Percentiles rank a stretch among this genome's conserved stretches.
These are phyloP conservation scores for Geotrichum phurueaensis DNA, from an alignment of 1,139 yeast species.

Conservation along the genomic window DNA sequence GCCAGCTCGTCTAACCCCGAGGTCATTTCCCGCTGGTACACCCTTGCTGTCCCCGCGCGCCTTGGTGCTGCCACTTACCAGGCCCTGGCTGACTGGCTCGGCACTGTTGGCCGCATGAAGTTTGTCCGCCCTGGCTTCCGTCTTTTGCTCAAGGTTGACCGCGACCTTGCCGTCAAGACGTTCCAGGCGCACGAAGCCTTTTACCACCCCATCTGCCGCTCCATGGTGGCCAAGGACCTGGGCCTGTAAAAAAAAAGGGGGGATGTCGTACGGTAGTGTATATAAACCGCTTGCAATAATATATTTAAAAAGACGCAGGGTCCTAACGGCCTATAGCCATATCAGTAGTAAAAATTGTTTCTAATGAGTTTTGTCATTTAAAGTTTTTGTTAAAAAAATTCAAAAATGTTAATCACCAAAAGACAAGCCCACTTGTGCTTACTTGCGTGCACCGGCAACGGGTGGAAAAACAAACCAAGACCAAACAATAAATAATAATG, in stretches of 20 bases:
- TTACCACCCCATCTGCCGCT: slow-evolving; percentile 82
- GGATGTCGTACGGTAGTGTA: too few species aligned
- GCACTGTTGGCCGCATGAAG: slow-evolving; percentile 92
- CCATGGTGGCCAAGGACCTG: slow-evolving; percentile 75
- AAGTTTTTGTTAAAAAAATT: too few species aligned
- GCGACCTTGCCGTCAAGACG: slow-evolving; percentile 56
- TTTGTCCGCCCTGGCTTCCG: slow-evolving; percentile 83
- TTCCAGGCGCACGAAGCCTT: slow-evolving; percentile 51
- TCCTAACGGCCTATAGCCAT: not conserved
- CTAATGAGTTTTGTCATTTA: too few species aligned
- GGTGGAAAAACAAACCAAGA: too few species aligned
- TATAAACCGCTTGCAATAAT: too few species aligned
- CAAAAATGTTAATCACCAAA: too few species aligned
- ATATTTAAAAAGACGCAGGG: not conserved
- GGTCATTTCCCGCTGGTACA: slow-evolving; percentile 71
- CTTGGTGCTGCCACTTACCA: slow-evolving; percentile 40
- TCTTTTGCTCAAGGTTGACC: slow-evolving; percentile 58
- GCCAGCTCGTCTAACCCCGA: slow-evolving; percentile 64
- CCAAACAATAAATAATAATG: too few species aligned
- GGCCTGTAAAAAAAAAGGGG: slow-evolving; percentile 2
- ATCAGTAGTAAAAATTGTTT: too few species aligned
- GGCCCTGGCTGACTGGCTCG: slow-evolving; percentile 71
- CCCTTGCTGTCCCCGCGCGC: slow-evolving; percentile 44
- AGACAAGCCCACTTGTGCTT: too few species aligned
- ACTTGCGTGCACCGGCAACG: too few species aligned